Percentiles rank a stretch among this genome's conserved stretches.
Evolutionary conservation across 495 filamentous ascomycete species (phyloP).

Genomic region (Neurospora sp.): DNA sequence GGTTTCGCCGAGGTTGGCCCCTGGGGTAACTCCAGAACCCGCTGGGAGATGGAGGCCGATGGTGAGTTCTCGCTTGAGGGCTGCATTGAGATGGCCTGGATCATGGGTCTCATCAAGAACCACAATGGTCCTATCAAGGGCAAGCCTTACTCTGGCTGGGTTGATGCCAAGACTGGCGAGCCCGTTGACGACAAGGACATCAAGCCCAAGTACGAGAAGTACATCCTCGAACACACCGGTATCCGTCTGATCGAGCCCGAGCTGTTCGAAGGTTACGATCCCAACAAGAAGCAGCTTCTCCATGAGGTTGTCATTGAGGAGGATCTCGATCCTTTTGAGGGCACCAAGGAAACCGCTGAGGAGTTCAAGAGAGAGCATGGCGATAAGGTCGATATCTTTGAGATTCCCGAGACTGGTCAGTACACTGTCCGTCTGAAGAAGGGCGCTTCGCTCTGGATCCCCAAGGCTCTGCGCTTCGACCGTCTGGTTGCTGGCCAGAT

Average conservation of each 20-base stretch:
- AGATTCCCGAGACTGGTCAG: slow-evolving; percentile 88
- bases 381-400: slow-evolving; percentile 95
- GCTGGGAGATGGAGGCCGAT: slow-evolving; percentile 98
- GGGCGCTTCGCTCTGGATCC: slow-evolving; percentile 86
- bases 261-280: slow-evolving; percentile 94
- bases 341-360: slow-evolving; percentile 92
- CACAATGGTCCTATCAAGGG: slow-evolving; percentile 98
- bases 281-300: slow-evolving; percentile 94
- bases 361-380: slow-evolving; percentile 96
- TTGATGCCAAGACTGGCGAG: slow-evolving; percentile 85
- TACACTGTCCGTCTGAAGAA: slow-evolving; percentile 90
- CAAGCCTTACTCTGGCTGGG: slow-evolving; percentile 93
- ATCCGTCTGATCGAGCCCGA: slow-evolving; percentile 98
- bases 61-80: slow-evolving; percentile 96
- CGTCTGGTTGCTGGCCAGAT: slow-evolving; percentile 94
- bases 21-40: slow-evolving; percentile 95
- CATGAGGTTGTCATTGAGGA: slow-evolving; percentile 97
- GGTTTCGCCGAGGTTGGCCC: slow-evolving; percentile 95
- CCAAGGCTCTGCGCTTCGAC: slow-evolving; percentile 94
- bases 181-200: slow-evolving; percentile 97
- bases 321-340: slow-evolving; percentile 92
- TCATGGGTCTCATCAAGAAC: slow-evolving; percentile 98
- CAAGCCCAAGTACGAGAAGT: slow-evolving; percentile 91
- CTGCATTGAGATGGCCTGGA: slow-evolving; percentile 99
- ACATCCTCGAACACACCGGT: slow-evolving; percentile 91